Evolutionary conservation across 2,329 filamentous ascomycete genomes (phyloP).

Genomic region (Dactylellina sp.): DNA sequence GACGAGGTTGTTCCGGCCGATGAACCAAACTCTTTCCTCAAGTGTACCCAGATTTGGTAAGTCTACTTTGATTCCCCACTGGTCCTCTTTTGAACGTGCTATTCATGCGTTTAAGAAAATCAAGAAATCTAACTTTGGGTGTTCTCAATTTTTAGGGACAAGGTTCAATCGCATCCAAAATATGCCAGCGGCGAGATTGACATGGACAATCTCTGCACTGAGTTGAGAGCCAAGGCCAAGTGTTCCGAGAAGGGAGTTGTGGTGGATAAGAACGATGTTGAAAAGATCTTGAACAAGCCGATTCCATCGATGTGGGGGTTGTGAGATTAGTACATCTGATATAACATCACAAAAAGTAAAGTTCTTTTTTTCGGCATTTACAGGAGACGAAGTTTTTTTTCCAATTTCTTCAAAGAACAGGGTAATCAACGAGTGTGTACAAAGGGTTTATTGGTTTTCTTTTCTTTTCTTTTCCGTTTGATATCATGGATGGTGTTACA

Average conservation of each 20-base stretch:
- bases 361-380: conserved; percentile 45
- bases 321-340: conserved; percentile 23
- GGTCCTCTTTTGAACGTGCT: conserved; percentile 6
- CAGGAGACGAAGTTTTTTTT: conserved; percentile 47
- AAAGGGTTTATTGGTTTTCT: conserved; percentile 48
- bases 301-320: conserved; percentile 56
- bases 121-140: conserved; percentile 49
- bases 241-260: conserved; percentile 92
- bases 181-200: conserved; percentile 93
- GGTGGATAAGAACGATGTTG: conserved; percentile 88
- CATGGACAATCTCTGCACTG: conserved; percentile 89
- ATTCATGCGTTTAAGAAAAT: conserved; percentile 53
- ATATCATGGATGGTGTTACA: conserved; percentile 56
- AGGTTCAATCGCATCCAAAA: conserved; percentile 67
- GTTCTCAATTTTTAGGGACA: conserved; percentile 75
- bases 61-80: conserved; percentile 62
- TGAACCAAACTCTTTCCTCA: conserved; percentile 75
- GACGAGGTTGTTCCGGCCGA: conserved; percentile 73
- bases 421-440: conserved; percentile 54
- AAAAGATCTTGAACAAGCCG: conserved; percentile 63
- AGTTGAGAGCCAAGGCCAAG: conserved; percentile 94
- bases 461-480: conserved; percentile 23
- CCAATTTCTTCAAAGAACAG: conserved; percentile 35
- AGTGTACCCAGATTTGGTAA: conserved; percentile 93
- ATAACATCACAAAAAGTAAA: conserved; percentile 24